A percentile compares a stretch with the other conserved stretches of the same genome.
These are phyloP conservation scores for Metschnikowia matae DNA, from an alignment of 805 yeast genomes.

Conservation along the genomic window DNA sequence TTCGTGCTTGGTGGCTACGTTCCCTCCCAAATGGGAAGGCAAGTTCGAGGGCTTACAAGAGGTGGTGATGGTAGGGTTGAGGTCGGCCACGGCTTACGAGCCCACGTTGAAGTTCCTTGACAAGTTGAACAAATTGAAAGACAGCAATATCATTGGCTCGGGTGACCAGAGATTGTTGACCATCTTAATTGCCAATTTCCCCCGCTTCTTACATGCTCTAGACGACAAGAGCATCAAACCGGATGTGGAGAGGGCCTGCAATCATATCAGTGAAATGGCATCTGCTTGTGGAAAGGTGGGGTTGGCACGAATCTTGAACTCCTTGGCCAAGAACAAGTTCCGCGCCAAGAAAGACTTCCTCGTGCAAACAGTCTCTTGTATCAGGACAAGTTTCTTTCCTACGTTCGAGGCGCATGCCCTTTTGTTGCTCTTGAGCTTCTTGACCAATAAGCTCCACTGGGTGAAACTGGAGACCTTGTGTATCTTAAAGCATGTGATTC, in stretches of 20 bases:
- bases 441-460: constrained; percentile 76
- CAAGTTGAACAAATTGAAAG: constrained; percentile 59
- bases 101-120: constrained; percentile 72
- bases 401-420: constrained; percentile 69
- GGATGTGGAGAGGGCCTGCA: constrained; percentile 45
- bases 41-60: constrained; percentile 84
- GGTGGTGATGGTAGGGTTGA: constrained; percentile 72
- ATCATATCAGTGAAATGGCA: constrained; percentile 54
- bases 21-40: constrained; percentile 96
- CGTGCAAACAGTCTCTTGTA: constrained; percentile 69
- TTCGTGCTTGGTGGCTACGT: constrained; percentile 73
- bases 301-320: constrained; percentile 67
- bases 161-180: constrained; percentile 64
- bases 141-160: constrained; percentile 73
- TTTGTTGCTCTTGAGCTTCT: constrained; percentile 70
- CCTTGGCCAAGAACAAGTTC: constrained; percentile 74
- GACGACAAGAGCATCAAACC: constrained; percentile 46
- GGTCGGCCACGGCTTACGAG: constrained; percentile 78
- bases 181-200: constrained; percentile 74
- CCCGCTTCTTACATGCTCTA: constrained; percentile 79
- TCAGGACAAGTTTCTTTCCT: constrained; percentile 69
- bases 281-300: constrained; percentile 50
- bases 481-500: constrained; percentile 67
- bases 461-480: constrained; percentile 77
- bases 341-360: constrained; percentile 88